Base-by-base conservation (phyloP, 768 basidiomycete species). In the Suillus weaverae region DNA sequence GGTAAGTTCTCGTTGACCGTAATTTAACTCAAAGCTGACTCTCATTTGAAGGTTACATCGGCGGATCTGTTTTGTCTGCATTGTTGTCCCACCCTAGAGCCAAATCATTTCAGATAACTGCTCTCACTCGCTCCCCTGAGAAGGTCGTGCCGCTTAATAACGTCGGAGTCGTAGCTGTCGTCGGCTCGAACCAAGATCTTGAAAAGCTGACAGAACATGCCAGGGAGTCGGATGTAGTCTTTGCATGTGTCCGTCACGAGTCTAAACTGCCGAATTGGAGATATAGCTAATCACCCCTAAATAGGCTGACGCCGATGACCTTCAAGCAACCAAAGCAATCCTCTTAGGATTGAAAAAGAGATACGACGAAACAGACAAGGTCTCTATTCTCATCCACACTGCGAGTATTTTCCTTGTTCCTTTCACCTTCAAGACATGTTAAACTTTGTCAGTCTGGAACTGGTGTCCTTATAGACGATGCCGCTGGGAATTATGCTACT, bases 311-410 rank as follows among this genome's bases (percentile, higher is more conserved):
- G 67, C 78, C 13, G 85, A 87, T 65, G 73, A 85, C 64, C 53
- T 84, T 0, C 69, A 70, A 0, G 82, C 81, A 2, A 77, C 79
- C 0, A 68, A 80, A 59, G 80, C 82, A 5, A 81, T 83, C 10
- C 73, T 89, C 56, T 72, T 70, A 7, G 86, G 89, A 5, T 66
- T 86, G 69, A 84, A 82, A 74, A 79, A 78, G 62, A 73, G 80
- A 22, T 73, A 81, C 64, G 74, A 78, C 16, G 69, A 71, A 32
- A 81, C 81, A 2, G 80, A 80, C 6, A 73, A 69, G 2, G 68
- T 73, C 11, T 80, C 86, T 14, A 77, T 80, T 57, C 79, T 85
- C 48, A 88, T 90, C 48, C 85, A 90, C 71, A 88, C 87, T 0
- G 87, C 88, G 66, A 62, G 85, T 70, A n/a, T 54, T 26, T 18